Evolutionary conservation across 495 filamentous ascomycete species (phyloP), one percentile per base, ranked within the genome.

Genomic region (Immersiella caudata): DNA sequence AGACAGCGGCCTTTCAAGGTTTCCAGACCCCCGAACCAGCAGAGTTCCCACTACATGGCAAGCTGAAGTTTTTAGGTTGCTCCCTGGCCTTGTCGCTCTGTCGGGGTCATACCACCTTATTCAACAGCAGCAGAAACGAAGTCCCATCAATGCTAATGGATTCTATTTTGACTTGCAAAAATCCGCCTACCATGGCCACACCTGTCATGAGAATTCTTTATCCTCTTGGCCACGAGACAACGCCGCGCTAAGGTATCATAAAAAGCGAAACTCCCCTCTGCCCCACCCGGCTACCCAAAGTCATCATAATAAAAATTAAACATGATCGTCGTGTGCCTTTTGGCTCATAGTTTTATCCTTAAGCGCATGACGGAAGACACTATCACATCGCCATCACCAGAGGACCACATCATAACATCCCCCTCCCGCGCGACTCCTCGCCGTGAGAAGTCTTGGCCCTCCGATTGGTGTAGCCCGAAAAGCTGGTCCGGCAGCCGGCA

Each of bases 401-500:
- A 20, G 21, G 2, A 55, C n/a, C 25, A 55, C 9, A 55, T 55
- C 52, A 55, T 40, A 36, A 49, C 35, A 64, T 59, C 16, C 40
- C 40, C 40, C 65, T 65, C 22, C 60, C 51, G 18, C 55, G 46
- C 25, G 40, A n/a, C 46, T 61, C 52, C 36, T 66, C 29, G 40
- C 20, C 59, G 18, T 40, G 62, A 29, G 61, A 46, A 29, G 56
- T 46, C 64, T 40, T 64, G 21, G 40, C 8, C 56, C 74, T 75
- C 29, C 73, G 73, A 57, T 35, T 76, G 36, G 75, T 68, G 64
- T 79, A 81, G 0, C 75, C 76, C 40, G 75, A 61, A 62, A 83
- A 67, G 67, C 80, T 86, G 49, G 73, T 81, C 58, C 78, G 73
- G 11, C 79, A 77, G 8, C 84, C 83, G 0, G 81, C 79, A 58